phyloP scores from a whole-genome alignment of 2,329 filamentous ascomycete species.

The Fusarium veterinarium region DNA sequence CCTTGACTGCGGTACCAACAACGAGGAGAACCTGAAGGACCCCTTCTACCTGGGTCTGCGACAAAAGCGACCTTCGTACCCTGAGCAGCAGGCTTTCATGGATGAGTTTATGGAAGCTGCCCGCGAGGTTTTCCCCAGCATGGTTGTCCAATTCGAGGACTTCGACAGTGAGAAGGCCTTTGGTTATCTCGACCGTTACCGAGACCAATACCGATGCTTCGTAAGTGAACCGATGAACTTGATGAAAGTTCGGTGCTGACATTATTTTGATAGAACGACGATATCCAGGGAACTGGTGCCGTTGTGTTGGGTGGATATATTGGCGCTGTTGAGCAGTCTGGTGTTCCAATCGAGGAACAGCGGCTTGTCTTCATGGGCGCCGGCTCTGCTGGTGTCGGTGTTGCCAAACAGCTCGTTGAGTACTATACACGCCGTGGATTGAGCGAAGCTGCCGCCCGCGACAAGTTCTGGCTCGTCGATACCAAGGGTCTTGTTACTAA shows the following conservation, averaged over 20 bases:
- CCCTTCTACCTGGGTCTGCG: constrained; percentile 91
- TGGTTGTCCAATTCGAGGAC: constrained; percentile 93
- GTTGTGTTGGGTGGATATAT: constrained; percentile 90
- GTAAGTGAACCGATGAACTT: constrained; percentile 24
- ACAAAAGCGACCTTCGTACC: constrained; percentile 79
- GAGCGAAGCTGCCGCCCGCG: constrained; percentile 85
- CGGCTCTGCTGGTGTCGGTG: constrained; percentile 94
- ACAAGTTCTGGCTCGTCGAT: constrained; percentile 97
- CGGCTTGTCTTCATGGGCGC: constrained; percentile 96
- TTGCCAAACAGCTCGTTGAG: constrained; percentile 97
- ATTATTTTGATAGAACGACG: constrained; percentile 73
- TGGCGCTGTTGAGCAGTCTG: constrained; percentile 83
- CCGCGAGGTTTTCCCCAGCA: constrained; percentile 75
- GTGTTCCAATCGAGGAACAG: constrained; percentile 88
- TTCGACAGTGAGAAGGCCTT: constrained; percentile 95
- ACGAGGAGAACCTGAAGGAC: constrained; percentile 73
- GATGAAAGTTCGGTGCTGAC: constrained; percentile 18
- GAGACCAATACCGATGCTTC: constrained; percentile 91
- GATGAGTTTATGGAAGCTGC: constrained; percentile 97
- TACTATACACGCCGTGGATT: constrained; percentile 95
- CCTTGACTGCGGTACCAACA: constrained; percentile 74
- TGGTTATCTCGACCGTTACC: constrained; percentile 90
- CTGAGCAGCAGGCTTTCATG: constrained; percentile 90
- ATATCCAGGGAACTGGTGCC: constrained; percentile 96
- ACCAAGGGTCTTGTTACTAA: constrained; percentile 94